Base-by-base conservation (phyloP, 352 stramenopile genomes). In the Paralagenidium karlingii region DNA sequence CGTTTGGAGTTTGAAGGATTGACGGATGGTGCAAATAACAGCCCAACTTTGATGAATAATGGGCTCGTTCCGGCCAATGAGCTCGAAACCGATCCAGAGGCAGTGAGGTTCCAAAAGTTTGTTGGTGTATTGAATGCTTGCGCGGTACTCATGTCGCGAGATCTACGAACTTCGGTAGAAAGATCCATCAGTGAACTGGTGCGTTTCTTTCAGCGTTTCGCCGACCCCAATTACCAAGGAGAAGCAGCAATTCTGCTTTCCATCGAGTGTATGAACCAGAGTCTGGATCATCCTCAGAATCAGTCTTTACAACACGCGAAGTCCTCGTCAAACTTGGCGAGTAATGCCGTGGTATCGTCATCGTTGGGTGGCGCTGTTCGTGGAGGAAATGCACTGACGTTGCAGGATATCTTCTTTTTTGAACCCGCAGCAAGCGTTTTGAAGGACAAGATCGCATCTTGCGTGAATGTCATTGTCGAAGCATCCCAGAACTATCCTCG, bases 111-210 rank as follows among this genome's bases (percentile, higher is more conserved):
- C 41, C 54, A 56, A 9, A 63, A 62, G 18, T 80, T 87, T 41
- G 54, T 69, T 15, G 76, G 73, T 8, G 52, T 94, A 13, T 50
- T 96, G 13, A 64, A 94, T 31, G 74, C 80, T 12, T 71, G 78
- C 9, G 60, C 82, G 2, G 82, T 94, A 11, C 57, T 96, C 11
- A 96, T 96, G 83, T 90, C 83, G 9, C 59, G 75, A 3, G 93
- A 94, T 27, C 56, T 96, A n/a, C 55, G 83, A 18, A 67, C 70
- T 19, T 87, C 73, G 0, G 74, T 91, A 12, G 85, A 96, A 33
- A 45, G 51, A n/a, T 96, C 83, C 1, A 60, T 96, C 8, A 49
- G 53, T 3, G 49, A 59, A 10, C 79, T 94, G 31, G 59, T 82
- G 15, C 40, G 39, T 1, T 94, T 90, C 48, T 83, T 94, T 36